phyloP scores from a whole-genome alignment of 2,329 filamentous ascomycete genomes.

The Pseudogymnoascus sp. region DNA sequence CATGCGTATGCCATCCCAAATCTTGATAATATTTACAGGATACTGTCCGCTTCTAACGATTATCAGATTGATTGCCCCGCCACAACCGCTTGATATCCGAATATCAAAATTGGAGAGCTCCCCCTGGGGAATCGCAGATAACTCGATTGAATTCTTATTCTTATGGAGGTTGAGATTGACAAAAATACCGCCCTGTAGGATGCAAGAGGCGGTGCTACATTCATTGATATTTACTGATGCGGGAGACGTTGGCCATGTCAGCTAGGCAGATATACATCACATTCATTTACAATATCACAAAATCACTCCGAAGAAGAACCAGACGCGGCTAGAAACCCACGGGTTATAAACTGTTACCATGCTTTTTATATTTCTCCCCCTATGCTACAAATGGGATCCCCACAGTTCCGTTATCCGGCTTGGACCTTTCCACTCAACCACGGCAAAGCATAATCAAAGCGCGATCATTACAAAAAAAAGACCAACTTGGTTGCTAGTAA shows the following conservation, averaged over 20 bases:
- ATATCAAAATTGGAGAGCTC: neutral
- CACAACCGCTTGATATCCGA: neutral
- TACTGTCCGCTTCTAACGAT: neutral
- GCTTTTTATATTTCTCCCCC: neutral
- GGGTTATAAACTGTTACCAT: neutral
- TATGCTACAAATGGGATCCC: neutral
- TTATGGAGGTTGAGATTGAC: neutral
- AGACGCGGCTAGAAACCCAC: no score
- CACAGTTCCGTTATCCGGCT: neutral
- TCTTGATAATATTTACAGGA: neutral
- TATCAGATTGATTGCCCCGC: neutral
- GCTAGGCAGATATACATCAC: neutral
- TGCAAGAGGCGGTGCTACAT: neutral
- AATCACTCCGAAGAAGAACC: neutral
- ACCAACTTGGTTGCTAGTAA: slow-evolving; percentile 7
- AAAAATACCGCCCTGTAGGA: neutral
- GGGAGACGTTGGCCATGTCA: neutral
- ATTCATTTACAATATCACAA: neutral
- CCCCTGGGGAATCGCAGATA: neutral
- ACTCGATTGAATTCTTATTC: neutral
- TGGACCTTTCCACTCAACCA: neutral
- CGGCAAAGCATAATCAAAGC: neutral
- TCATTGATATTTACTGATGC: neutral
- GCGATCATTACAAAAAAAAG: neutral
- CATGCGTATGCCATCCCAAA: neutral